Evolutionary conservation across 108 stramenopile genomes (phyloP).

Genomic region (Asterionellopsis glacialis): DNA sequence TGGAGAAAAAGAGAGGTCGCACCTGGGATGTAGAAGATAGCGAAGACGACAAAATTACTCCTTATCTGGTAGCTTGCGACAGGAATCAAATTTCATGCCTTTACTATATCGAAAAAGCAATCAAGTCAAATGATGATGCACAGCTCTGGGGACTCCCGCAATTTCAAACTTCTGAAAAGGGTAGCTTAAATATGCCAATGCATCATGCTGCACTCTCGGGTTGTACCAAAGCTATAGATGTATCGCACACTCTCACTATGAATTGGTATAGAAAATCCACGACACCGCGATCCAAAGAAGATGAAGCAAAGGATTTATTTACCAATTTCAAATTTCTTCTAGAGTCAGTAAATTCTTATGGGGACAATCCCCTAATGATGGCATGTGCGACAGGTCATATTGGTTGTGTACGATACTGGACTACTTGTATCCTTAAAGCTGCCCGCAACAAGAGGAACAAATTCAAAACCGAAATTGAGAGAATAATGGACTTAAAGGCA

Average conservation of each 20-base stretch:
- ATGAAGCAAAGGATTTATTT: no score
- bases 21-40: constrained; percentile 9
- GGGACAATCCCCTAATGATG: constrained; percentile 13
- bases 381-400: constrained; percentile 6
- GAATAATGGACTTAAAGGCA: not conserved
- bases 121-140: not conserved
- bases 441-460: not conserved
- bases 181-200: constrained; percentile 38
- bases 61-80: constrained; percentile 66
- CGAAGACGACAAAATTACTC: constrained; percentile 32
- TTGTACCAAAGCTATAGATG: constrained; percentile 35
- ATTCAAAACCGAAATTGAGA: constrained; percentile 6
- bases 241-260: constrained; percentile 1
- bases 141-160: constrained; percentile 28
- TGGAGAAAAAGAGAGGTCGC: not conserved
- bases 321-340: not conserved
- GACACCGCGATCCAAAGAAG: not conserved
- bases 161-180: constrained; percentile 23
- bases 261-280: not conserved
- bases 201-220: constrained; percentile 58
- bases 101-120: constrained; percentile 11
- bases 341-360: not conserved
- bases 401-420: not conserved
- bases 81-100: constrained; percentile 31
- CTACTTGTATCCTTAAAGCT: constrained; percentile 8